Conservation (phyloP, 371 early-diverging fungal genomes). For the Actinomucor elegans region DNA sequence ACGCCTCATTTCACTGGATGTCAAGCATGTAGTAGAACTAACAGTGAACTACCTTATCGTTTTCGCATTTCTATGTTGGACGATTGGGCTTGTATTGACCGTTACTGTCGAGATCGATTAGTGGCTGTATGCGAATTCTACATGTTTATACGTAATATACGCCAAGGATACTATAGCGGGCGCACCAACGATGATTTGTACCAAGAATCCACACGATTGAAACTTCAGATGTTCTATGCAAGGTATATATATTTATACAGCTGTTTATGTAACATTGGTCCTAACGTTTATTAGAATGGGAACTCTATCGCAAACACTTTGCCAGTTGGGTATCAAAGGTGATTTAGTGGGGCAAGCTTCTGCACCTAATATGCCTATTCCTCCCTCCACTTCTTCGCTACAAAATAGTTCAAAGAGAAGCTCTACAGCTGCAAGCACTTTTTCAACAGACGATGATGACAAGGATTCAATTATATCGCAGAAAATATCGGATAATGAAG, state of each 20-base stretch:
- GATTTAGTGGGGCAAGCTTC: conserved; percentile 30
- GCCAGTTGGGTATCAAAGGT: conserved; percentile 24
- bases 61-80: conserved; percentile 76
- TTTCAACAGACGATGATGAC: not conserved
- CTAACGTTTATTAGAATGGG: conserved; percentile 37
- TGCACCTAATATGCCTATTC: conserved; percentile 29
- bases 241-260: conserved; percentile 33
- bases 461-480: not conserved
- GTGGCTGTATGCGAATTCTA: conserved; percentile 81
- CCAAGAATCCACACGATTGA: conserved; percentile 77
- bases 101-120: conserved; percentile 75
- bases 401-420: too few relatives aligned
- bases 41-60: conserved; percentile 67
- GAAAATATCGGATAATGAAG: conserved; percentile 2
- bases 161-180: conserved; percentile 80
- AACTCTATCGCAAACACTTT: conserved; percentile 25
- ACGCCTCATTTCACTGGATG: conserved; percentile 60
- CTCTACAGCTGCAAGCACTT: not conserved
- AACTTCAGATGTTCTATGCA: conserved; percentile 90
- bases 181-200: conserved; percentile 76
- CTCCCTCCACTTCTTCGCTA: conserved; percentile 6
- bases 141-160: conserved; percentile 84
- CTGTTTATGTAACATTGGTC: too few relatives aligned
- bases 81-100: conserved; percentile 82
- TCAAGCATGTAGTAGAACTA: conserved; percentile 26